phyloP scores from a whole-genome alignment of 2,329 filamentous ascomycete genomes.

The Hypoxylon sp. region DNA sequence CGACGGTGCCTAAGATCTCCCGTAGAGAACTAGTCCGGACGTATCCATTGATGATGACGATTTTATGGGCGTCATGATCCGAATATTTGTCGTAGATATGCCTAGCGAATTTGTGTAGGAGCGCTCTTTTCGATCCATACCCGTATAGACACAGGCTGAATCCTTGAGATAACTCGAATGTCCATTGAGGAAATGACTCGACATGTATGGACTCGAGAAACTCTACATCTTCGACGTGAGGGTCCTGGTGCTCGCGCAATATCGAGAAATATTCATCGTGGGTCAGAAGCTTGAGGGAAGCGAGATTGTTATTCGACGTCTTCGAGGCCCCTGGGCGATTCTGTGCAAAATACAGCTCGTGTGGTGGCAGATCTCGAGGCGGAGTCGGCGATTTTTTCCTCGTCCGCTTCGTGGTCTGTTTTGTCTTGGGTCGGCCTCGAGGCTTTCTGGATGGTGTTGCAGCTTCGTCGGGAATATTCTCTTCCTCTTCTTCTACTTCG shows the following conservation, averaged over 20 bases:
- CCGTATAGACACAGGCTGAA: conserved; percentile 94
- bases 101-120: conserved; percentile 79
- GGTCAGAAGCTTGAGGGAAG: conserved; percentile 77
- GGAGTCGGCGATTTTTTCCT: conserved; percentile 78
- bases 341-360: conserved; percentile 94
- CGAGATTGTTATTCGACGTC: conserved; percentile 86
- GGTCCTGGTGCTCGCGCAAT: conserved; percentile 70
- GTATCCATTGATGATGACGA: conserved; percentile 91
- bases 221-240: conserved; percentile 73
- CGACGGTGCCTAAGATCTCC: conserved; percentile 75
- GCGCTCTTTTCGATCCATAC: conserved; percentile 84
- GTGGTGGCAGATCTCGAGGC: conserved; percentile 80
- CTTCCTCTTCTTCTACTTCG: conserved; percentile 47
- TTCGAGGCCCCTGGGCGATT: conserved; percentile 83
- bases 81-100: conserved; percentile 64
- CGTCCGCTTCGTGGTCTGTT: conserved; percentile 44
- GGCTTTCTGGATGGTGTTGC: conserved; percentile 60
- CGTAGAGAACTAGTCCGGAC: conserved; percentile 70
- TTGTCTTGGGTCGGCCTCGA: conserved; percentile 53
- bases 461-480: conserved; percentile 39
- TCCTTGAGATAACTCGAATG: conserved; percentile 84
- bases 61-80: conserved; percentile 59
- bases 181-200: conserved; percentile 89
- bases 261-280: conserved; percentile 91
- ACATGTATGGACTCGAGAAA: conserved; percentile 79